Evolutionary conservation across 331 rosid genomes (phyloP).

Genomic region (Malus hybrid): DNA sequence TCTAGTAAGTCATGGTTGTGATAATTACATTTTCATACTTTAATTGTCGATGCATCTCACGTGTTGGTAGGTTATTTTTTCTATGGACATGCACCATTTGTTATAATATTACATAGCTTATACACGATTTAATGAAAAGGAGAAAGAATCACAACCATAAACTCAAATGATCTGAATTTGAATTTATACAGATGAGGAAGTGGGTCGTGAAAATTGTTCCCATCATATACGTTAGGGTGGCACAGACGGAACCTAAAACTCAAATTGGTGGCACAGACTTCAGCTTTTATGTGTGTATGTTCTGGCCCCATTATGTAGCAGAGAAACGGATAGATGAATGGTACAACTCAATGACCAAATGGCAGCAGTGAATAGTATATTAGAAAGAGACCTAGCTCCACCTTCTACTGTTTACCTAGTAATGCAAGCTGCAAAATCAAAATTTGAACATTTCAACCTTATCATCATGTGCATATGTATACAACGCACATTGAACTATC

Average conservation of each 20-base stretch:
- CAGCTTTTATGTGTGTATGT: neutral
- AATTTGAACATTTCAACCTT: neutral
- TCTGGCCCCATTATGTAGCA: conserved; percentile 4
- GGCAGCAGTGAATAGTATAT: neutral
- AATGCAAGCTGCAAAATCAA: neutral
- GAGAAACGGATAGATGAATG: conserved; percentile 3
- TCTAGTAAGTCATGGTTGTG: too few relatives aligned
- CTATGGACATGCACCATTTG: neutral
- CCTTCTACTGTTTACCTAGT: neutral
- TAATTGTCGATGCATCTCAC: too few relatives aligned
- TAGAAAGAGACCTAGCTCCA: neutral
- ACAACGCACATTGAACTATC: too few relatives aligned
- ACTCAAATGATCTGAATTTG: too few relatives aligned
- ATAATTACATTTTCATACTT: too few relatives aligned
- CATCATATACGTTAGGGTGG: neutral
- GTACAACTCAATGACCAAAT: conserved; percentile 5
- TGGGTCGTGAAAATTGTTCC: neutral
- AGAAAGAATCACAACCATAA: neutral
- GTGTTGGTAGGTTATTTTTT: too few relatives aligned
- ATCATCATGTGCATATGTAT: neutral
- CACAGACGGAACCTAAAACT: neutral
- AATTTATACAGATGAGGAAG: too few relatives aligned
- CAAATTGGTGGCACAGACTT: neutral
- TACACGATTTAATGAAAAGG: neutral
- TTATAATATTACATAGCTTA: neutral